phyloP scores from a whole-genome alignment of 345 rosid genomes.

The Euphorbia lathyris region DNA sequence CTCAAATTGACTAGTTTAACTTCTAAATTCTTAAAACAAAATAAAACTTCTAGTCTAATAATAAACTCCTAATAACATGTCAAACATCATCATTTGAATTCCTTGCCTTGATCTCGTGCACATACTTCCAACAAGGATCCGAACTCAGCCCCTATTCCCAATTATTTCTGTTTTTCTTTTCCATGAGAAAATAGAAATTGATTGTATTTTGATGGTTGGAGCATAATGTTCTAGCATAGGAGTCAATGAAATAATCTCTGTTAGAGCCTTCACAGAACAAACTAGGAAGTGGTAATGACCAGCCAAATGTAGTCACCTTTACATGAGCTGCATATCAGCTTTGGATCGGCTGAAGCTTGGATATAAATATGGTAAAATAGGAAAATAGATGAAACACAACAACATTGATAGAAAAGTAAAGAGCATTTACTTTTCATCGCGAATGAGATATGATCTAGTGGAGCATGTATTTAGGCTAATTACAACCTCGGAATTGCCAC shows the following conservation, averaged over 20 bases:
- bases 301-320: background rate
- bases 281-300: background rate
- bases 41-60: too few relatives aligned
- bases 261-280: background rate
- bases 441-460: too few relatives aligned
- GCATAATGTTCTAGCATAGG: too few relatives aligned
- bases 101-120: too few relatives aligned
- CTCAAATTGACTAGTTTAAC: too few relatives aligned
- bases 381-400: background rate
- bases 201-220: too few relatives aligned
- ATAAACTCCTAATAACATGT: too few relatives aligned
- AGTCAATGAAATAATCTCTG: background rate
- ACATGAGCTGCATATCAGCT: background rate
- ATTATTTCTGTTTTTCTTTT: background rate
- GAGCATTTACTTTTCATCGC: background rate
- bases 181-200: background rate
- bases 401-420: background rate
- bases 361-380: background rate
- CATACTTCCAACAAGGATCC: too few relatives aligned
- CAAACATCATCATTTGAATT: too few relatives aligned
- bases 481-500: too few relatives aligned
- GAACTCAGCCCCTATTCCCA: background rate
- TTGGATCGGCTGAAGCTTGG: background rate
- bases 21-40: too few relatives aligned
- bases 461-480: background rate